A percentile compares a stretch with the other conserved stretches of the same genome.
Conservation (phyloP, 352 stramenopile genomes). For the Phytophthora citricola region DNA sequence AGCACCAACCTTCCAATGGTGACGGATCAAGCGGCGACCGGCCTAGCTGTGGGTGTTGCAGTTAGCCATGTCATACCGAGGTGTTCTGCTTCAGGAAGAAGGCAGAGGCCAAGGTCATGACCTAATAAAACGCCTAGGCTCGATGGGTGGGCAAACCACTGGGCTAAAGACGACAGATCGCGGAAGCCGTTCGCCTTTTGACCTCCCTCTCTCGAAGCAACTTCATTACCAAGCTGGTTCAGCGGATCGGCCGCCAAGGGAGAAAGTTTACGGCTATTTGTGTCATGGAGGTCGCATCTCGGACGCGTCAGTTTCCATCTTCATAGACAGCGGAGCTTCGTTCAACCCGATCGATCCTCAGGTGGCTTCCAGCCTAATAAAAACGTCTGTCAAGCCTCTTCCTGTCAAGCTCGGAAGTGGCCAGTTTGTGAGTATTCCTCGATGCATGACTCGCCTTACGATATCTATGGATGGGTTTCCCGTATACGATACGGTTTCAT, state of each 20-base stretch:
- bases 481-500: background rate
- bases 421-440: constrained; percentile 5
- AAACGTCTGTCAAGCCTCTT: background rate
- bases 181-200: constrained; percentile 5
- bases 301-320: constrained; percentile 6
- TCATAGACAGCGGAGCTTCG: constrained; percentile 12
- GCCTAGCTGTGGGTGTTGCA: background rate
- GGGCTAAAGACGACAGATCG: constrained; percentile 3
- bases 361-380: constrained; percentile 2
- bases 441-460: background rate
- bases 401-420: background rate
- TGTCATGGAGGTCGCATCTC: background rate
- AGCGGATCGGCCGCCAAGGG: background rate
- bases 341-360: constrained; percentile 4
- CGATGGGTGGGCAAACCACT: constrained; percentile 11
- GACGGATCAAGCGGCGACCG: background rate
- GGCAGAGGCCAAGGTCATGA: background rate
- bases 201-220: background rate
- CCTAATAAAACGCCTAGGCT: constrained; percentile 14
- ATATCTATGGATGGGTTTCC: background rate
- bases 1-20: background rate
- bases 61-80: constrained; percentile 1
- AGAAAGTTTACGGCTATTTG: constrained; percentile 18
- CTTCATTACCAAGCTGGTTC: constrained; percentile 6
- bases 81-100: constrained; percentile 12